phyloP scores from a whole-genome alignment of 805 yeast genomes.

The Yamadazyma endophytica region DNA sequence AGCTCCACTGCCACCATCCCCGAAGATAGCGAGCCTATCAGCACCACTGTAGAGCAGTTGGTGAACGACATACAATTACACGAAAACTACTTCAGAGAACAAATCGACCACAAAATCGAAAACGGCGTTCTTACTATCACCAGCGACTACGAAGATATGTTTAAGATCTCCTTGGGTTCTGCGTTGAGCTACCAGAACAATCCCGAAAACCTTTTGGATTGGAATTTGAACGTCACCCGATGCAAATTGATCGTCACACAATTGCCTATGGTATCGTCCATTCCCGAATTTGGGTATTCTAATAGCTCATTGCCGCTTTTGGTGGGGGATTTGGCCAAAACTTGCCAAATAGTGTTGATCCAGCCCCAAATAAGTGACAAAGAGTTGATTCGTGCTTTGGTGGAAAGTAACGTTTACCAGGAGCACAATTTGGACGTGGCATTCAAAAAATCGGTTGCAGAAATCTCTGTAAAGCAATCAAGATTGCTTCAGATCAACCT shows the following conservation, averaged over 20 bases:
- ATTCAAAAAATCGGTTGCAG: slow-evolving; percentile 46
- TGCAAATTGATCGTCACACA: slow-evolving; percentile 41
- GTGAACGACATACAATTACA: slow-evolving; percentile 37
- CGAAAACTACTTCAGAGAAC: slow-evolving; percentile 24
- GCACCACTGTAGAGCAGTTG: slow-evolving; percentile 40
- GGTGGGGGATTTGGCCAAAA: slow-evolving; percentile 38
- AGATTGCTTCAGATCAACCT: slow-evolving; percentile 37
- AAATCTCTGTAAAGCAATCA: slow-evolving; percentile 46
- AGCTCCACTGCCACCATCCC: slow-evolving; percentile 42
- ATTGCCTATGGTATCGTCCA: slow-evolving; percentile 34
- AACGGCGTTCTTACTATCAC: slow-evolving; percentile 8
- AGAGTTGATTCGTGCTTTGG: slow-evolving; percentile 37
- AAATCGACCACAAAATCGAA: slow-evolving; percentile 5
- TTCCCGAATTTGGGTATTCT: slow-evolving; percentile 32
- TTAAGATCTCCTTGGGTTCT: slow-evolving; percentile 37
- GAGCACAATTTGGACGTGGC: slow-evolving; percentile 44
- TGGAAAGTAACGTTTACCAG: slow-evolving; percentile 40
- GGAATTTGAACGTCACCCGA: slow-evolving; percentile 50
- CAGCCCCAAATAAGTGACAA: slow-evolving; percentile 40
- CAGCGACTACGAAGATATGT: slow-evolving; percentile 21
- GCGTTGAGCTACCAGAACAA: slow-evolving; percentile 34
- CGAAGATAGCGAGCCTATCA: slow-evolving; percentile 39
- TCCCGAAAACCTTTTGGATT: slow-evolving; percentile 43
- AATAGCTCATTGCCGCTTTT: slow-evolving; percentile 32
- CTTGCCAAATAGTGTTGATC: slow-evolving; percentile 35